phyloP scores from a whole-genome alignment of 2,329 filamentous ascomycete genomes.

The Colletotrichum paranaense region DNA sequence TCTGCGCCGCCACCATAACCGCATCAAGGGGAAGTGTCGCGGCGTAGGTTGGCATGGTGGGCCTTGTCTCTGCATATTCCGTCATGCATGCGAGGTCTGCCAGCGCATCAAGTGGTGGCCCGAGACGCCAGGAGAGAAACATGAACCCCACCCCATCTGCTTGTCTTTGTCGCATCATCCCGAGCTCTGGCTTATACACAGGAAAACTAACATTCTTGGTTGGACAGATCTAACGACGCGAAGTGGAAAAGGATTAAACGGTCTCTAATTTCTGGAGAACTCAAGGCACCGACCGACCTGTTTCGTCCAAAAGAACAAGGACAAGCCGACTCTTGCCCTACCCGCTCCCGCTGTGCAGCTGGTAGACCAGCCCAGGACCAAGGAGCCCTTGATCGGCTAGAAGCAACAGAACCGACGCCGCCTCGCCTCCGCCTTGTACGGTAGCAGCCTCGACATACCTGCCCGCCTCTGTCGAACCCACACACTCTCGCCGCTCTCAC shows the following conservation, averaged over 20 bases:
- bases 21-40: constrained; percentile 38
- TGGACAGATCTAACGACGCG: constrained; percentile 50
- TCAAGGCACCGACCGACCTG: constrained; percentile 43
- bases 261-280: constrained; percentile 46
- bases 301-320: constrained; percentile 43
- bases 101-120: constrained; percentile 62
- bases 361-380: constrained; percentile 37
- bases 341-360: constrained; percentile 44
- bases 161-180: constrained; percentile 47
- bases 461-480: constrained; percentile 18
- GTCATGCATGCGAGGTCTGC: constrained; percentile 64
- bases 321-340: constrained; percentile 29
- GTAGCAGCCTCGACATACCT: constrained; percentile 22
- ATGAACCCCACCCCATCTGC: constrained; percentile 42
- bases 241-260: constrained; percentile 43
- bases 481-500: constrained; percentile 47
- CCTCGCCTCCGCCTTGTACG: constrained; percentile 22
- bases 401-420: constrained; percentile 13
- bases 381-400: constrained; percentile 9
- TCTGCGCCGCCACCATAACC: constrained; percentile 38
- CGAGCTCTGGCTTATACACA: constrained; percentile 52
- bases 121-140: constrained; percentile 50
- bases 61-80: constrained; percentile 65
- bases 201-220: constrained; percentile 54
- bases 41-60: constrained; percentile 58